Base-by-base conservation (phyloP, 2,329 filamentous ascomycete species). In the Penicillium digitatum region DNA sequence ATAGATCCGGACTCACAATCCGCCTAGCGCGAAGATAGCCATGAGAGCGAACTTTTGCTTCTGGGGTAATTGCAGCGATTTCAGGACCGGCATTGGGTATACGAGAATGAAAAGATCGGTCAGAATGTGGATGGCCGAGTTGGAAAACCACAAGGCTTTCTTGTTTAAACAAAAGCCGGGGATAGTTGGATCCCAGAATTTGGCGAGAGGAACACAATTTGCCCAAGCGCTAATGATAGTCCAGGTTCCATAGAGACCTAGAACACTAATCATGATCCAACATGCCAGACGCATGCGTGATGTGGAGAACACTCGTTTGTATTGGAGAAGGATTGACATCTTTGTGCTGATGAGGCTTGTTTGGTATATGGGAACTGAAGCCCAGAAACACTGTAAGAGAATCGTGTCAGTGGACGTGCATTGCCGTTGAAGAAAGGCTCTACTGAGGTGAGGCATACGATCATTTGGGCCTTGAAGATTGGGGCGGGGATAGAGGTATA, bases 31-130 rank as follows among this genome's bases (percentile, higher is more conserved):
- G 46, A 78, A 78, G n/a, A 77, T 66, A 11, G 65, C 63, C 53
- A 75, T 69, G 22, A 78, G 61, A 1, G 72, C 74, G 5, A 65
- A 38, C 56, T 76, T 78, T 54, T 77, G 74, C 26, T 66, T 61
- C 16, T 45, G 66, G 1, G 74, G 72, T 31, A 78, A 63, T 46
- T 76, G 70, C 12, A 78, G 64, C 0, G 64, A 64, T n/a, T 67
- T 72, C 12, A 78, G 69, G 2, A 74, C 69, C 0, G 72, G 74
- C 70, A 77, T 75, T 1, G 76, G 76, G 9, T 74, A 66, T 4
- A 71, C 46, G 11, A 78, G 63, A 31, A 78, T 74, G 27, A 75
- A 50, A 27, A 77, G 46, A 61, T 78, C 75, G 12, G 75, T 77
- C 5, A 69, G 46, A 32, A 78, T 77, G 34, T 74, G 74, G 43